Conservation (phyloP, 164 flowering plant genomes). For the Buxus sempervirens region DNA sequence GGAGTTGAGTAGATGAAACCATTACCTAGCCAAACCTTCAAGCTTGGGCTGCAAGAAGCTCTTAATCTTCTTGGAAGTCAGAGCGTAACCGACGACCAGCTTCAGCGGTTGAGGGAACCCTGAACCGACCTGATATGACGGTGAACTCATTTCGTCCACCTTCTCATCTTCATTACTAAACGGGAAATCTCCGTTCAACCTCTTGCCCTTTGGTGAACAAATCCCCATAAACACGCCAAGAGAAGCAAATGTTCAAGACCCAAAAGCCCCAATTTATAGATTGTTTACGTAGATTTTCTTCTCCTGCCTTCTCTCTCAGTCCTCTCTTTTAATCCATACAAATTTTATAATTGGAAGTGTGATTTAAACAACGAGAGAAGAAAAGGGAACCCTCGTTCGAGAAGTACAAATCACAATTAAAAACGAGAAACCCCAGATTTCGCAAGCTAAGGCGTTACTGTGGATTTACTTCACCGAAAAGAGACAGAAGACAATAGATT, state of each 20-base stretch:
- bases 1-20: too few species aligned
- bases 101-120: constrained; percentile 25
- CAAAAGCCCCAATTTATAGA: not conserved
- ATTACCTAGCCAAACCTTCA: constrained; percentile 53
- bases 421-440: too few species aligned
- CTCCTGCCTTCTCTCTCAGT: too few species aligned
- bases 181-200: constrained; percentile 35
- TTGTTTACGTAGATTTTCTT: too few species aligned
- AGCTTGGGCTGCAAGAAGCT: constrained; percentile 69
- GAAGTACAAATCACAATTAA: too few species aligned
- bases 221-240: not conserved
- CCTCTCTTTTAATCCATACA: too few species aligned
- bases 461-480: too few species aligned
- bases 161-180: constrained; percentile 20
- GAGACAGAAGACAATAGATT: too few species aligned
- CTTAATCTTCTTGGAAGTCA: constrained; percentile 66
- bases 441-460: too few species aligned
- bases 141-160: constrained; percentile 16
- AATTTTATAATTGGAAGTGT: too few species aligned
- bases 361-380: too few species aligned
- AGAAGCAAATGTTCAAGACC: not conserved
- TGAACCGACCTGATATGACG: constrained; percentile 12
- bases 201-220: constrained; percentile 28
- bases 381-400: too few species aligned
- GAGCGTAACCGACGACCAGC: constrained; percentile 64